phyloP scores from a whole-genome alignment of 345 rosid genomes.

The Salix udensis region DNA sequence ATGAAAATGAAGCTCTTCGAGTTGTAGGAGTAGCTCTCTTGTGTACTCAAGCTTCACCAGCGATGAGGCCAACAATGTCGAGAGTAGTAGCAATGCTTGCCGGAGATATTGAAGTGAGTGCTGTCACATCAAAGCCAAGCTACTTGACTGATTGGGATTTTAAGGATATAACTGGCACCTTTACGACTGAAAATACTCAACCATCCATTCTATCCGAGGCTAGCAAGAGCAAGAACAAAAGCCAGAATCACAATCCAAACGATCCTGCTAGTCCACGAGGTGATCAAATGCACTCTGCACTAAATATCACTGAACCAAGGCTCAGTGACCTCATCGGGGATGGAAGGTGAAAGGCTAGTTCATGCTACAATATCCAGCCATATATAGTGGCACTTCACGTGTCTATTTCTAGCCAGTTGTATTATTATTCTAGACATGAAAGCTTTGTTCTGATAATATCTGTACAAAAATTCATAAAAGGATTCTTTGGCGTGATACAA shows the following conservation, averaged over 20 bases:
- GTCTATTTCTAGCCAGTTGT: neutral
- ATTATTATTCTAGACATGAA: neutral
- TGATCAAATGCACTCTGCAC: conserved; percentile 3
- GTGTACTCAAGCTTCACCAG: conserved; percentile 39
- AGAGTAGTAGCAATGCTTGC: conserved; percentile 31
- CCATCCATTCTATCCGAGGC: neutral
- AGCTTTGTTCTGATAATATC: neutral
- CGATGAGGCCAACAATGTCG: conserved; percentile 30
- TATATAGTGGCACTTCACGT: neutral
- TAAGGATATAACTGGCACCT: conserved; percentile 10
- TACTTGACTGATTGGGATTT: conserved; percentile 30
- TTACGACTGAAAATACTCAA: conserved; percentile 6
- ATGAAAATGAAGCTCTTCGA: conserved; percentile 27
- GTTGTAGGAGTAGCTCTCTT: conserved; percentile 29
- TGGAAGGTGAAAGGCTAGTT: conserved; percentile 10
- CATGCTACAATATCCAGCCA: neutral
- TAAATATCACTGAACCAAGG: conserved; percentile 12
- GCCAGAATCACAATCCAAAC: neutral
- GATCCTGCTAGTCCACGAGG: neutral
- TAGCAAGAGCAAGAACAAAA: neutral
- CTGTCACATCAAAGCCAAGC: conserved; percentile 27
- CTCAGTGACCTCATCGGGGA: conserved; percentile 19
- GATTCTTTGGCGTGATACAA: too few species aligned
- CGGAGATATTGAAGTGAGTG: conserved; percentile 30
- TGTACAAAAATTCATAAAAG: neutral